Base-by-base conservation (phyloP, 305 asterid genomes). In the Rubia tinctorum region DNA sequence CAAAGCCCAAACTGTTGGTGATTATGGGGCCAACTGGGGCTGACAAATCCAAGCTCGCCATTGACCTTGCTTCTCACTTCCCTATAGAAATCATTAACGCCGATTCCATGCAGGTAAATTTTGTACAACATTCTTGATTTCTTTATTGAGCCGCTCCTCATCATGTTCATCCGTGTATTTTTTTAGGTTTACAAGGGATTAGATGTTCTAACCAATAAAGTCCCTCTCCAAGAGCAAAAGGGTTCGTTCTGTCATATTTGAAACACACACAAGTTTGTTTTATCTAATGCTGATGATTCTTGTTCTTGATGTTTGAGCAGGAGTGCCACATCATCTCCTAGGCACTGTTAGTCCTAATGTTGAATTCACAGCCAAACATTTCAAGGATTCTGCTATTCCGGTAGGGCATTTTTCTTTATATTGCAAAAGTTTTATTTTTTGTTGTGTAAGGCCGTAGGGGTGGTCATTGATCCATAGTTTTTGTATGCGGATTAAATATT, bases 171-270 rank as follows among this genome's bases (percentile, higher is more conserved):
- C 20, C 30, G 8, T 56, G 13, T 20, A 6, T 22, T 12, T 27
- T 79, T 47, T 68, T 76, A 88, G 97, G 94, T 95, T 71, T 95
- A 95, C 73, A 74, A 70, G 69, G 97, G 97, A 62, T 79, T 95
- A 84, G 97, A 92, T 86, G 89, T 92, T 77, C 96, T 95, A 34
- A 88, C 97, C 49, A 92, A 95, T 78, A 95, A 90, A 82, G 96
- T 95, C 78, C 88, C 93, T 20, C 71, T 68, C 45, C 79, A 81
- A 73, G 96, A 89, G 75, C 99, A 85, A 76, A 86, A 85, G 82
- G 98, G 97, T 94, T 75, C 75, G 81, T 22, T 69, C 69, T 59
- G 47, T 72, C 75, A 61, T 69, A 18, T 9, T 66, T 74, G 51
- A 68, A 27, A 22, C 25, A 6, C 17, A 56, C 40, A 61, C 13